Evolutionary conservation across 306 rosid species (phyloP).

Genomic region (Cyclanthera cordifolia): DNA sequence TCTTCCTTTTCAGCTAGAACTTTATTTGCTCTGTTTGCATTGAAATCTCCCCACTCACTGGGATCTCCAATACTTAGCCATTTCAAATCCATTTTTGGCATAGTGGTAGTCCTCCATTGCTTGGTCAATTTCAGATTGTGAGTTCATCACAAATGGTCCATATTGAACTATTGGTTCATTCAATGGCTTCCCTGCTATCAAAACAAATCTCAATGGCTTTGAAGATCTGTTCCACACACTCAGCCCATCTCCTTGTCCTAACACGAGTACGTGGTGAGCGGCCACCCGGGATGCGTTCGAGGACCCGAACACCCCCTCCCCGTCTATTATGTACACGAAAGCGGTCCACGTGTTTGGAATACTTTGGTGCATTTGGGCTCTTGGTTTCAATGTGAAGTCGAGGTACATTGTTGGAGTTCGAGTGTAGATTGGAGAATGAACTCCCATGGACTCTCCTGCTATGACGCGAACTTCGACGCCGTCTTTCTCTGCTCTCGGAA

Average conservation of each 20-base stretch:
- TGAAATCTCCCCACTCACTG: constrained; percentile 17
- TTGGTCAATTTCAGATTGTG: constrained; percentile 69
- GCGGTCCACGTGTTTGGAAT: constrained; percentile 73
- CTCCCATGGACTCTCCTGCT: constrained; percentile 90
- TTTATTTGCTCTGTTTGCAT: too few relatives aligned
- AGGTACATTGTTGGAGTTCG: constrained; percentile 79
- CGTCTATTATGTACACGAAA: constrained; percentile 68
- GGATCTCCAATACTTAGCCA: constrained; percentile 63
- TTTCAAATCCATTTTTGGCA: constrained; percentile 68
- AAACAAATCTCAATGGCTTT: constrained; percentile 45
- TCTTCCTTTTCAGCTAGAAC: too few relatives aligned
- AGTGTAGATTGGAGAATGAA: constrained; percentile 62
- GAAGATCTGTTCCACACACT: constrained; percentile 79
- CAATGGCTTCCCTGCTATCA: constrained; percentile 69
- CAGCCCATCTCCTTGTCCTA: constrained; percentile 57
- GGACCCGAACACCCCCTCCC: constrained; percentile 64
- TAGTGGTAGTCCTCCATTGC: constrained; percentile 65
- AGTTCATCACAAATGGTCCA: constrained; percentile 95
- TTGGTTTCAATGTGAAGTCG: constrained; percentile 52
- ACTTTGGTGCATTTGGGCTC: constrained; percentile 46
- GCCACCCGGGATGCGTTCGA: constrained; percentile 29
- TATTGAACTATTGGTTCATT: constrained; percentile 75
- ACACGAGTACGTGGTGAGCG: constrained; percentile 53
- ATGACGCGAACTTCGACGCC: constrained; percentile 69
- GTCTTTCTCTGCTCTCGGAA: constrained; percentile 44